These are phyloP conservation scores for Picochlorum sp. DNA, from an alignment of 139 green algal genomes.

Conservation along the genomic window DNA sequence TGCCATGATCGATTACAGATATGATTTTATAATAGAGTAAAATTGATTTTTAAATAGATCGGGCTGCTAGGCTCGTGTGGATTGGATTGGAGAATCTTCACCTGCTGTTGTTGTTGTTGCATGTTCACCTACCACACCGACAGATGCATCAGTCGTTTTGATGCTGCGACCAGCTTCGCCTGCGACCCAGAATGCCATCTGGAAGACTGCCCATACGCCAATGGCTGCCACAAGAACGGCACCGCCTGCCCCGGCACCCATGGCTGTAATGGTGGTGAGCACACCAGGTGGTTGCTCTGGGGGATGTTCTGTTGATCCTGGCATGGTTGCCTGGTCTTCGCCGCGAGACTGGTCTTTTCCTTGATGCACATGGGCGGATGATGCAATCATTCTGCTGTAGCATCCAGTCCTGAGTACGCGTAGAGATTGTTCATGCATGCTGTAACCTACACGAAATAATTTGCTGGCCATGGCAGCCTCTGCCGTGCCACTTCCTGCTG, in stretches of 20 bases:
- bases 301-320: background rate
- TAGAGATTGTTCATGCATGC: too few relatives aligned
- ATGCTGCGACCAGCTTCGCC: constrained; percentile 21
- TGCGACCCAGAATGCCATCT: constrained; percentile 42
- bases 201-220: constrained; percentile 41
- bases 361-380: too few relatives aligned
- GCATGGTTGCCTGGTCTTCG: background rate
- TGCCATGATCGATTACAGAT: constrained; percentile 9
- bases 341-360: background rate
- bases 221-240: constrained; percentile 36
- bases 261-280: constrained; percentile 31
- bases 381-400: too few relatives aligned
- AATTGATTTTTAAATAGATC: background rate
- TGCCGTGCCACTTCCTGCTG: too few relatives aligned
- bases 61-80: background rate
- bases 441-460: too few relatives aligned
- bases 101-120: background rate
- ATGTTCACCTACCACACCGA: background rate
- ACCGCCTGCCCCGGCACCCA: constrained; percentile 31
- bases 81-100: background rate
- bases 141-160: background rate
- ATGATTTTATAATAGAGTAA: constrained; percentile 4
- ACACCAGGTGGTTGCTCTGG: constrained; percentile 25
- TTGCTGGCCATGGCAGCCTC: too few relatives aligned
- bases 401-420: too few relatives aligned